Base-by-base conservation (phyloP, 129 eudicot species). In the Cynara cardunculus region DNA sequence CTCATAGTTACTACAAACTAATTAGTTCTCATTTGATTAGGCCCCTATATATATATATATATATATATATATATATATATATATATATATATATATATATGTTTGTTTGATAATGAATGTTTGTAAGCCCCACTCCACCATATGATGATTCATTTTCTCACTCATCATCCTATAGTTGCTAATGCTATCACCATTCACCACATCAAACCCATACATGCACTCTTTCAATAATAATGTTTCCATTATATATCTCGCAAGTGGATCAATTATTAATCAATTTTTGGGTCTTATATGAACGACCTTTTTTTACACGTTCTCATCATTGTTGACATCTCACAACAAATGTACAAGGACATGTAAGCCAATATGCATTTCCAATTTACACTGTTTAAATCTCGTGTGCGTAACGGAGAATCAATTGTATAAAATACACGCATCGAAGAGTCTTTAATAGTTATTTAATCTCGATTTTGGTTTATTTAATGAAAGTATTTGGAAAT, bases 201-300 rank as follows among this genome's bases (percentile, higher is more conserved):
- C 78, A 80, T 56, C 24, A 56, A 19, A 77, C 25, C 26, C 81
- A 35, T 27, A 79, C 26, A 30, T n/a, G 41, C 25, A 24, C 34
- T 71, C 71, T 59, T 81, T 74, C 34, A 81, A 74, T 74, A 12
- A 66, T 81, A 66, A 74, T 74, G 69, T 44, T 65, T 46, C 84
- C 26, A 73, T 74, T 74, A 28, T 56, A 18, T 56, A 18, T 74
- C 69, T 39, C 11, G 39, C 35, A 25, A 59, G 83, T 71, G 44
- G 78, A 71, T 25, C 37, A 37, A 34, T 37, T 39, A 21, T 64
- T 64, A 24, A 16, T 62, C 16, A 5, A 0, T 56, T 56, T 56
- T 18, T n/a, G 25, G 65, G 25, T 56, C 65, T 56, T 56, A 56
- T 6, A 56, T 56, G 65, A 56, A 56, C 1, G 21, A n/a, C 1